Base-by-base conservation (phyloP, 345 rosid genomes). In the Acer yangbiense region DNA sequence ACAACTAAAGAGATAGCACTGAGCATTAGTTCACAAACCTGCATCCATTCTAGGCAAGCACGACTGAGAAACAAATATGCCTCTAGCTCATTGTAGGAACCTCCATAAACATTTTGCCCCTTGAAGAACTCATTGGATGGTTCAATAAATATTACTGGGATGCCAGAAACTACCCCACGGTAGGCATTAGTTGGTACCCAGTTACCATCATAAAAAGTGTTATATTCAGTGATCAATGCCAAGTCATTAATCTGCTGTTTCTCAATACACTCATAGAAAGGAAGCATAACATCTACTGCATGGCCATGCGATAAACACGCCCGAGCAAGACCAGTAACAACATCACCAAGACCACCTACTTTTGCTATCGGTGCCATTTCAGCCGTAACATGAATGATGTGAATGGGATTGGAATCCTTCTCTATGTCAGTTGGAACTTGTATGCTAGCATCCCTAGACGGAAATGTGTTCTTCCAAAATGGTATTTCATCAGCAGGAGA, bases 281-380 rank as follows among this genome's bases (percentile, higher is more conserved):
- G 92, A 44, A 89, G 89, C 89, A 89, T 83, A 48, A 89, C 68
- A 48, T 84, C 87, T 55, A 87, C 92, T 0, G 76, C 76, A 81
- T 89, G 92, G 39, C 92, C 88, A 61, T 87, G 87, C 25, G 81
- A 78, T 17, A 87, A 76, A 66, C 88, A 85, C 18, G 90, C 82
- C 21, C 92, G 90, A 46, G 89, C 89, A 79, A 89, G 88, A 68
- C 90, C 90, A 18, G 90, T 89, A 16, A 87, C 89, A 77, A 89
- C 92, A 82, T 89, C 90, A 27, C 87, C 90, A 64, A 89, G 92
- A 62, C 92, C 92, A 77, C 92, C 92, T n/a, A 89, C 92, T 83
- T 89, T 85, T 1, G 90, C 92, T 25, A 89, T 84, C 0, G 92
- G 90, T 8, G 90, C 89, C 90, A 87, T 87, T 78, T 87, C 90